Percentiles rank a stretch among this genome's conserved stretches.
Conservation (phyloP, 106 monocot genomes). For the Phalaenopsis aphrodite region DNA sequence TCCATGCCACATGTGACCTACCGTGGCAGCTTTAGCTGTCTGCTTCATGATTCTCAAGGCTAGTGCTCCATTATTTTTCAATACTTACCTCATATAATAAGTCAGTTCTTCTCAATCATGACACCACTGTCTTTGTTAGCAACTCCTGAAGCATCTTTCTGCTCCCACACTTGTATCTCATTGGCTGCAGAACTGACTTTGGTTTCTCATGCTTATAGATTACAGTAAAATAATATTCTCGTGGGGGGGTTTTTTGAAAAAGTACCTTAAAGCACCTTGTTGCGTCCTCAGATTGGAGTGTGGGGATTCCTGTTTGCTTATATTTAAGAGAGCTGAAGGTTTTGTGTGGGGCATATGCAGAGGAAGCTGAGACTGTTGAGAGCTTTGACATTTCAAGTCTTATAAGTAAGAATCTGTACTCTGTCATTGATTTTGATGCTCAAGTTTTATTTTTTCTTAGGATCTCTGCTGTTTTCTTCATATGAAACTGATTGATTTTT, state of each 20-base stretch:
- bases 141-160: conserved; percentile 34
- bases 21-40: conserved; percentile 33
- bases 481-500: background rate
- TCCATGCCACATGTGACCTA: conserved; percentile 34
- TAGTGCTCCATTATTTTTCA: conserved; percentile 16
- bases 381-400: background rate
- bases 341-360: background rate
- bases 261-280: conserved; percentile 29
- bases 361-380: conserved; percentile 1
- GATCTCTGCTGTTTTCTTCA: background rate
- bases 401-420: conserved; percentile 1
- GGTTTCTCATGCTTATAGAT: conserved; percentile 38
- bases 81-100: conserved; percentile 10
- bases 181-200: conserved; percentile 31
- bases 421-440: background rate
- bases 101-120: background rate
- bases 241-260: conserved; percentile 1
- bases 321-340: background rate
- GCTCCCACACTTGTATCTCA: conserved; percentile 18
- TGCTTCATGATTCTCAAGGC: conserved; percentile 14
- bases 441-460: background rate
- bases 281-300: conserved; percentile 7
- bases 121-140: background rate
- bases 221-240: conserved; percentile 24
- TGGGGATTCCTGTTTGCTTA: background rate